Conservation (phyloP, 345 rosid genomes). For the Lumnitzera littorea region DNA sequence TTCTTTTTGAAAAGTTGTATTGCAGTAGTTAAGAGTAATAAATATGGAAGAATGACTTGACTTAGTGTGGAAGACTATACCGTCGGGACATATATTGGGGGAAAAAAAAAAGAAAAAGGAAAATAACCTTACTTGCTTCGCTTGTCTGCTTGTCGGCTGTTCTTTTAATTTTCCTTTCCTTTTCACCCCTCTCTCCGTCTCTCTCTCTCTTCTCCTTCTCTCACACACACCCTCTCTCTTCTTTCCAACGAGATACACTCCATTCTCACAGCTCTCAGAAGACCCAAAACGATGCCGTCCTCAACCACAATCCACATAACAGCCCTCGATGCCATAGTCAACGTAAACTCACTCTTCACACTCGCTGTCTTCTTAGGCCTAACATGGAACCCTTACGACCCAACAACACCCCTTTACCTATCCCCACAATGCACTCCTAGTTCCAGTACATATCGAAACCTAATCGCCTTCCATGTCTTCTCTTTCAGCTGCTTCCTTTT, state of each 20-base stretch:
- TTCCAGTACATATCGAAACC: constrained; percentile 38
- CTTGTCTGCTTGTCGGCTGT: too few relatives aligned
- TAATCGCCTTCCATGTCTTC: constrained; percentile 78
- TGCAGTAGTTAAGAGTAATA: too few relatives aligned
- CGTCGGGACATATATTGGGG: too few relatives aligned
- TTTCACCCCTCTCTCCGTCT: too few relatives aligned
- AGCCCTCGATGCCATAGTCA: constrained; percentile 75
- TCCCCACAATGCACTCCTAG: constrained; percentile 39
- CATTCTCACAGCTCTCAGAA: background rate
- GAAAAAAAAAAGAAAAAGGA: too few relatives aligned
- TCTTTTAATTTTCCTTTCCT: too few relatives aligned
- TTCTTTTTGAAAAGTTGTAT: too few relatives aligned
- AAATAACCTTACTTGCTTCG: too few relatives aligned
- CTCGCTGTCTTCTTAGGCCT: constrained; percentile 87
- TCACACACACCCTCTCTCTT: background rate
- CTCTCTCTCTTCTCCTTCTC: background rate
- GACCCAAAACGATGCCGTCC: constrained; percentile 2
- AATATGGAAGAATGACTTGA: too few relatives aligned
- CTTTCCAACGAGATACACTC: too few relatives aligned
- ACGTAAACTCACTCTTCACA: constrained; percentile 89
- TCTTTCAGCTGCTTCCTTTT: constrained; percentile 75
- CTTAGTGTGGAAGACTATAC: too few relatives aligned
- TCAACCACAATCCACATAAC: constrained; percentile 73
- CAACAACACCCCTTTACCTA: constrained; percentile 30
- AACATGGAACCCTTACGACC: constrained; percentile 72